These are phyloP conservation scores for Glycine soja DNA, from an alignment of 306 rosid genomes.

Conservation along the genomic window DNA sequence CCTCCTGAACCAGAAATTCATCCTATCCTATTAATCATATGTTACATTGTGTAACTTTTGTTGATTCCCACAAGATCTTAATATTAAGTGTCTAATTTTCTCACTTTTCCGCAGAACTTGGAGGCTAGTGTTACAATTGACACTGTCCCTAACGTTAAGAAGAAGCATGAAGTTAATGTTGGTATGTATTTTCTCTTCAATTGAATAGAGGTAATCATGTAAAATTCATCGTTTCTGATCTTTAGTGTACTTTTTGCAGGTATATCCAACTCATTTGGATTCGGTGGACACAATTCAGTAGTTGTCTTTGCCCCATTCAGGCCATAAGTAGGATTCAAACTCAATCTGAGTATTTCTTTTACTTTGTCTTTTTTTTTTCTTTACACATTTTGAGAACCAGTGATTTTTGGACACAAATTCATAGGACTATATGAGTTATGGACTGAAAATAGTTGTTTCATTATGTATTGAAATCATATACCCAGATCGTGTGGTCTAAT, in stretches of 20 bases:
- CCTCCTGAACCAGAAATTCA: not conserved
- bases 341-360: not conserved
- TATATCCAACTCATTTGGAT: slow-evolving; percentile 81
- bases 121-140: slow-evolving; percentile 72
- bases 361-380: not conserved
- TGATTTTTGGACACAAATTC: slow-evolving; percentile 38
- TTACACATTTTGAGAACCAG: slow-evolving; percentile 24
- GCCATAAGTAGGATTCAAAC: slow-evolving; percentile 50
- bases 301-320: slow-evolving; percentile 72
- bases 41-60: not conserved
- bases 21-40: not conserved
- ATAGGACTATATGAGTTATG: not conserved
- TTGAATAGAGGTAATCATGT: slow-evolving; percentile 7
- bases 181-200: slow-evolving; percentile 54
- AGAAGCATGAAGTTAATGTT: slow-evolving; percentile 75
- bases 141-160: slow-evolving; percentile 72
- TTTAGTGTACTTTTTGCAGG: slow-evolving; percentile 51
- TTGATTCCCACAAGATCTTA: not conserved
- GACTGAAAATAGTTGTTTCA: not conserved
- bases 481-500: slow-evolving; percentile 11
- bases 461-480: slow-evolving; percentile 30
- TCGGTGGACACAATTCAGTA: slow-evolving; percentile 81
- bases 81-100: slow-evolving; percentile 2
- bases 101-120: slow-evolving; percentile 55
- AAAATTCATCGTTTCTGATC: slow-evolving; percentile 28